Evolutionary conservation across 345 rosid species (phyloP).

Genomic region (Triadica sebifera): DNA sequence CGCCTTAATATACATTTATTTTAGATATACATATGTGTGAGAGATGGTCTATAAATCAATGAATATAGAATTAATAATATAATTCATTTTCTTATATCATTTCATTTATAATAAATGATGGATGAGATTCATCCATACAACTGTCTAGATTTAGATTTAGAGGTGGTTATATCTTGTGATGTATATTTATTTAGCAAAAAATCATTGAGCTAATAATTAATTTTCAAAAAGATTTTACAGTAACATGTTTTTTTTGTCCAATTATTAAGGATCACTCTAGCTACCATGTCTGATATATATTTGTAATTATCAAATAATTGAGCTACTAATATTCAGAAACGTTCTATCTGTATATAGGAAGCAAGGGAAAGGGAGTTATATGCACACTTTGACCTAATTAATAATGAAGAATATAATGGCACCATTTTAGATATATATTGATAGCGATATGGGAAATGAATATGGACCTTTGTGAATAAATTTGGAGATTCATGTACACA

Average conservation of each 20-base stretch:
- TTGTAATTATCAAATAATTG: neutral
- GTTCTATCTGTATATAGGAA: too few species aligned
- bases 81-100: too few species aligned
- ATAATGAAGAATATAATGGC: too few species aligned
- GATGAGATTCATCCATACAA: too few species aligned
- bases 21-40: too few species aligned
- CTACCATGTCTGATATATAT: neutral
- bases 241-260: neutral
- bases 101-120: too few species aligned
- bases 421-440: neutral
- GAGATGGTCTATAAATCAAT: too few species aligned
- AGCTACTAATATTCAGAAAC: neutral
- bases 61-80: too few species aligned
- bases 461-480: neutral
- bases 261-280: neutral
- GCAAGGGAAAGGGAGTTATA: neutral
- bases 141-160: too few species aligned
- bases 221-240: neutral
- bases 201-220: neutral
- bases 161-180: too few species aligned
- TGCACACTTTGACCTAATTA: neutral
- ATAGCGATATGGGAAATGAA: constrained; percentile 1
- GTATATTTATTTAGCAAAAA: too few species aligned
- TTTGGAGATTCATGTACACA: constrained; percentile 3
- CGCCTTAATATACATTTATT: too few species aligned